phyloP scores from a whole-genome alignment of 1,284 basidiomycete genomes.

The Microbotryum intermedium region DNA sequence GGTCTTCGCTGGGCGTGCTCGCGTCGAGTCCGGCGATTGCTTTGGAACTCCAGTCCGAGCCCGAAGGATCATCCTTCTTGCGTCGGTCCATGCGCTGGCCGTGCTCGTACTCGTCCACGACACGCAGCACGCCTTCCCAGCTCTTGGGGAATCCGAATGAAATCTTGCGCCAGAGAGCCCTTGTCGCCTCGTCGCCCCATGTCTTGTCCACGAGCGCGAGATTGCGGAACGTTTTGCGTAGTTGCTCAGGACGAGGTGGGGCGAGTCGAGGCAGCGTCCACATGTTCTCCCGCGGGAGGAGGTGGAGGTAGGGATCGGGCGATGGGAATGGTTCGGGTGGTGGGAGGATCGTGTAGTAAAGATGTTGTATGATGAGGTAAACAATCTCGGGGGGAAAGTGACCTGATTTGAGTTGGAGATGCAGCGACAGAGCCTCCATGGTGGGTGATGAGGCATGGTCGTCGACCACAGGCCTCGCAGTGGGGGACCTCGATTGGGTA shows the following conservation, averaged over 20 bases:
- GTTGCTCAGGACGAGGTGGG: slow-evolving; percentile 8
- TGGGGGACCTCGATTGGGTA: too few species aligned
- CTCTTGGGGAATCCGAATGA: slow-evolving; percentile 25
- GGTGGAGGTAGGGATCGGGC: slow-evolving; percentile 23
- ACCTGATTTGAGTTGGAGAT: neutral
- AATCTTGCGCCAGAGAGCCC: slow-evolving; percentile 23
- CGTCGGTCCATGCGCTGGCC: slow-evolving; percentile 1
- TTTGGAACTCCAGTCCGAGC: neutral
- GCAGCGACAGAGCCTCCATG: too few species aligned
- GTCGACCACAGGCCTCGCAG: too few species aligned
- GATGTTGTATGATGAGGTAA: slow-evolving; percentile 25
- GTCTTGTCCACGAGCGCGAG: slow-evolving; percentile 16
- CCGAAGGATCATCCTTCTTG: neutral
- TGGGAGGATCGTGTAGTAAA: slow-evolving; percentile 16
- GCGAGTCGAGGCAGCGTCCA: slow-evolving; percentile 11
- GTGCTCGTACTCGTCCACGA: slow-evolving; percentile 22
- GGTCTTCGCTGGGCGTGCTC: neutral
- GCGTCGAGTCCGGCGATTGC: neutral
- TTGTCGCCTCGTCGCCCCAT: slow-evolving; percentile 22
- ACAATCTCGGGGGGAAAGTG: slow-evolving; percentile 26
- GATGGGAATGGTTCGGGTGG: slow-evolving; percentile 16
- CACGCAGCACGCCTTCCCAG: slow-evolving; percentile 23
- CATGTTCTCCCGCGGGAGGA: slow-evolving; percentile 6
- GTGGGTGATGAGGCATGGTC: too few species aligned
- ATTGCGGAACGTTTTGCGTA: slow-evolving; percentile 1